These are phyloP conservation scores for Radiomyces spectabilis DNA, from an alignment of 192 early-diverging fungal species.

Conservation along the genomic window DNA sequence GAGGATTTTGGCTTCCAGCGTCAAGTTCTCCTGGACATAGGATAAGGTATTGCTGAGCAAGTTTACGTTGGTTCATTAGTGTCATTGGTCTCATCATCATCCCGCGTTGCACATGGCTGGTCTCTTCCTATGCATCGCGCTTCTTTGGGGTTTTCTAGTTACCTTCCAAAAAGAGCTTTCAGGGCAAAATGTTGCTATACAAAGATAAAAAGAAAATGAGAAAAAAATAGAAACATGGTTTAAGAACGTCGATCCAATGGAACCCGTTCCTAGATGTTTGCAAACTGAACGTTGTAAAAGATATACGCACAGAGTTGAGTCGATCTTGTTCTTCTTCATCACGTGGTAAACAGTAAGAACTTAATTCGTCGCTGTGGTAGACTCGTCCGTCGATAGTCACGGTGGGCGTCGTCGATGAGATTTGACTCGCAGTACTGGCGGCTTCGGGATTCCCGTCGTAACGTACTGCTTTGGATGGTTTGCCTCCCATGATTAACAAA, in stretches of 20 bases:
- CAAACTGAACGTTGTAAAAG: neutral
- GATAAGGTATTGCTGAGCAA: too few species aligned
- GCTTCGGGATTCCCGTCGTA: too few species aligned
- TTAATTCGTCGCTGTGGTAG: slow-evolving; percentile 12
- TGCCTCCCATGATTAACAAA: neutral
- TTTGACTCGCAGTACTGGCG: too few species aligned
- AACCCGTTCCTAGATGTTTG: too few species aligned
- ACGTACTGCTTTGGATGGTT: too few species aligned
- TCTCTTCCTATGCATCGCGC: neutral
- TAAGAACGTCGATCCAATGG: too few species aligned
- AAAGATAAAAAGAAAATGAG: neutral
- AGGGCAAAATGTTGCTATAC: slow-evolving; percentile 14
- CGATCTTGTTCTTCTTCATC: slow-evolving; percentile 23
- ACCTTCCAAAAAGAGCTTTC: slow-evolving; percentile 19
- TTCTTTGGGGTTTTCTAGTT: neutral
- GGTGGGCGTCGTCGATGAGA: too few species aligned
- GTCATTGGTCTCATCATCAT: too few species aligned
- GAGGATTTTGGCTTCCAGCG: slow-evolving; percentile 4
- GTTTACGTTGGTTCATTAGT: too few species aligned
- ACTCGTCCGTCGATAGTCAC: slow-evolving; percentile 14
- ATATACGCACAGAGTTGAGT: slow-evolving; percentile 10
- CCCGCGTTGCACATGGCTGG: too few species aligned
- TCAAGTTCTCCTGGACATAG: too few species aligned
- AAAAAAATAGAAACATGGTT: neutral
- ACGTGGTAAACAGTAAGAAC: slow-evolving; percentile 17